Evolutionary conservation across 1,284 basidiomycete genomes (phyloP).

Genomic region (Marasmius oreades): DNA sequence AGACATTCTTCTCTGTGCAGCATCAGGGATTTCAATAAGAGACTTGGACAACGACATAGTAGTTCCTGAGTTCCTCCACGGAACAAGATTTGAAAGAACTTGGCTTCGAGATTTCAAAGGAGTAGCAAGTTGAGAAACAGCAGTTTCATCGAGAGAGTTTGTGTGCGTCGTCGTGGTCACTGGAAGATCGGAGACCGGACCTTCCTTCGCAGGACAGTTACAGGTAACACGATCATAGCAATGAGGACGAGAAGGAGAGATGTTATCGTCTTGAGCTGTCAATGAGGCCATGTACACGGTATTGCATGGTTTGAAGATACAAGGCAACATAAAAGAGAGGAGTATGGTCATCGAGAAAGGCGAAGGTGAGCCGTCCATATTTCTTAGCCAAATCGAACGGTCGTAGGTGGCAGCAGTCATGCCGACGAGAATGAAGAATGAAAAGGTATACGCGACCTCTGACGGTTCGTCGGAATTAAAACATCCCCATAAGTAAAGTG

Average conservation of each 20-base stretch:
- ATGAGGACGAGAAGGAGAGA: background rate
- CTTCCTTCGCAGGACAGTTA: background rate
- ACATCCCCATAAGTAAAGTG: no score
- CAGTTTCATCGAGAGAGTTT: no score
- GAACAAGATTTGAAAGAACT: background rate
- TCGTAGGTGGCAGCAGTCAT: background rate
- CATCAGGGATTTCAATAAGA: slow-evolving; percentile 11
- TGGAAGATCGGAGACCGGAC: no score
- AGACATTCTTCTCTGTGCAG: slow-evolving; percentile 12
- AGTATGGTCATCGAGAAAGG: slow-evolving; percentile 1
- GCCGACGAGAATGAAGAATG: background rate
- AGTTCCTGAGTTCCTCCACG: background rate
- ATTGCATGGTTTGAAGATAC: background rate
- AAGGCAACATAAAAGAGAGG: background rate
- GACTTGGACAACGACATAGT: slow-evolving; percentile 5
- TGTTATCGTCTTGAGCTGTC: background rate
- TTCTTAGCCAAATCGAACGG: background rate
- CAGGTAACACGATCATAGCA: background rate
- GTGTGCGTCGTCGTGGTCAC: no score
- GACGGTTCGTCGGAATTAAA: background rate
- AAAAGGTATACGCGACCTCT: background rate
- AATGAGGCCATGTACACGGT: background rate
- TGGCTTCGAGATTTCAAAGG: background rate
- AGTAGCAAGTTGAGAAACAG: no score
- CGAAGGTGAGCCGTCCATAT: slow-evolving; percentile 2